Conservation (phyloP, 768 basidiomycete species). For the Collybiopsis luxurians region DNA sequence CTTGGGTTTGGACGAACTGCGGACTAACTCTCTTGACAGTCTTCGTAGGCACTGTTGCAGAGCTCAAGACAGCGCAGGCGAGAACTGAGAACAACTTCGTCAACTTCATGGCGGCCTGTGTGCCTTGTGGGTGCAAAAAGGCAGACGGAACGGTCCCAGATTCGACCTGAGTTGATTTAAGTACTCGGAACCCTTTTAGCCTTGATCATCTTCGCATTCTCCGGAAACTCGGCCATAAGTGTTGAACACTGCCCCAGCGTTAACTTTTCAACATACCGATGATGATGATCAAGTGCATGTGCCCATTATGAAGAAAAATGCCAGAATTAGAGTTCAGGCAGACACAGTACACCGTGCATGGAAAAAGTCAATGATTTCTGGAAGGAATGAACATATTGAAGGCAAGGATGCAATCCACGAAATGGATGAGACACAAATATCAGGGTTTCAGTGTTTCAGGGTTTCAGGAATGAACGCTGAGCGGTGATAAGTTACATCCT, state of each 20-base stretch:
- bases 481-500: no score
- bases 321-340: background rate
- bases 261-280: background rate
- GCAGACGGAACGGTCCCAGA: background rate
- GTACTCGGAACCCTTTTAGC: background rate
- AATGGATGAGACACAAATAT: no score
- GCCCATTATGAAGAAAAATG: background rate
- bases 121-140: slow-evolving; percentile 10
- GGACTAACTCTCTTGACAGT: slow-evolving; percentile 26
- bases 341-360: background rate
- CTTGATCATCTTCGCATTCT: slow-evolving; percentile 1
- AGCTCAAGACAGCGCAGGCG: slow-evolving; percentile 24
- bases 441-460: no score
- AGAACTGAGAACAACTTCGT: slow-evolving; percentile 25
- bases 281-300: no score
- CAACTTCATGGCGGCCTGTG: slow-evolving; percentile 32
- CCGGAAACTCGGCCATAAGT: slow-evolving; percentile 3
- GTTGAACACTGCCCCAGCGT: background rate
- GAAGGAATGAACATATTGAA: background rate
- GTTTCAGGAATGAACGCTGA: no score
- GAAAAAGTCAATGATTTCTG: background rate
- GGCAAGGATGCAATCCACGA: no score
- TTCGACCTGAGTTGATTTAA: background rate
- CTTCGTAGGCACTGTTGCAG: slow-evolving; percentile 28
- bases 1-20: slow-evolving; percentile 43